Percentiles rank a stretch among this genome's conserved stretches.
These are phyloP conservation scores for Spinacia oleracea DNA, from an alignment of 179 eudicot genomes.

Conservation along the genomic window DNA sequence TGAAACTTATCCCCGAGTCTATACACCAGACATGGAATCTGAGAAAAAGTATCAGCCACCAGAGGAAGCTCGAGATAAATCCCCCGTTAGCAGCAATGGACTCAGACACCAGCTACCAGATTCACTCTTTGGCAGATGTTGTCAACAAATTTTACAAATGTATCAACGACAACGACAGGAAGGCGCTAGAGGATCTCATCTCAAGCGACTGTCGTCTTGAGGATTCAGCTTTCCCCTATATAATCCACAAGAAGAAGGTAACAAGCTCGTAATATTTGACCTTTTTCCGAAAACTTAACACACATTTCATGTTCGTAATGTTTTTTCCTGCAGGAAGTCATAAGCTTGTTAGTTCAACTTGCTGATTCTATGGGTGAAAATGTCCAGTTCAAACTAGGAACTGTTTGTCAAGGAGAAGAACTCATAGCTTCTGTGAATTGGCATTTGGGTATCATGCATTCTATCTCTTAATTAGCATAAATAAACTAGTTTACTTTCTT, in stretches of 20 bases:
- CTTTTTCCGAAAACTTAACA: neutral
- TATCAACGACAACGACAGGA: conserved; percentile 52
- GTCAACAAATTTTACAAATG: conserved; percentile 52
- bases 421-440: conserved; percentile 50
- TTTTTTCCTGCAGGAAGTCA: conserved; percentile 52
- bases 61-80: neutral
- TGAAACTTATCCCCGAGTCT: neutral
- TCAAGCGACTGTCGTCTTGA: conserved; percentile 56
- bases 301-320: neutral
- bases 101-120: conserved; percentile 13
- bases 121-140: conserved; percentile 37
- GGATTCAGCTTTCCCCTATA: conserved; percentile 55
- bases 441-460: conserved; percentile 60
- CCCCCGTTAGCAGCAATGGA: conserved; percentile 20
- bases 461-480: neutral
- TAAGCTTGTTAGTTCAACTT: conserved; percentile 49
- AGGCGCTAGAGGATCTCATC: conserved; percentile 38
- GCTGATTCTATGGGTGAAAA: conserved; percentile 60
- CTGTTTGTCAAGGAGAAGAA: conserved; percentile 55
- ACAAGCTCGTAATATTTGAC: neutral
- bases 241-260: conserved; percentile 71
- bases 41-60: conserved; percentile 2
- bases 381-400: conserved; percentile 50
- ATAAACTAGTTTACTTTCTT: neutral
- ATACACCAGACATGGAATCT: neutral